Conservation (phyloP, 208 protist genomes). For the Wallacemonas sp. region DNA sequence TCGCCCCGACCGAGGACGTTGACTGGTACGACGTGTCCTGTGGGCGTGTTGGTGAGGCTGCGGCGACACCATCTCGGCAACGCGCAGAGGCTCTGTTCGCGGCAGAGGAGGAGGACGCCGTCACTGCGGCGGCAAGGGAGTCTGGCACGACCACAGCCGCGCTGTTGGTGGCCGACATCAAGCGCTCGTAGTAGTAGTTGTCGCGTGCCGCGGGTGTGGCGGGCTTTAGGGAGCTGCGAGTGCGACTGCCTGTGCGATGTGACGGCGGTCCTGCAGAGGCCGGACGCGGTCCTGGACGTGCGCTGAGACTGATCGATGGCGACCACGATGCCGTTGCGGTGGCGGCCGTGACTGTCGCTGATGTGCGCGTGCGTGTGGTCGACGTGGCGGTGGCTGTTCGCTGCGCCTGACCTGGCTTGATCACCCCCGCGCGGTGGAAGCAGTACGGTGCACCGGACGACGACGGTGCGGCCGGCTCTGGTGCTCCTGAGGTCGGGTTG, state of each 20-base stretch:
- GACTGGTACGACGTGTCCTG: neutral
- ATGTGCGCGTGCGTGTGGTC: neutral
- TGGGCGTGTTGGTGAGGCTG: neutral
- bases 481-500: neutral
- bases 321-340: neutral
- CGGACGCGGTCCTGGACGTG: too few species aligned
- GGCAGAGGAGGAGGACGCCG: neutral
- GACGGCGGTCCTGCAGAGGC: too few species aligned
- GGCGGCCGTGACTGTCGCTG: neutral
- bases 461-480: neutral
- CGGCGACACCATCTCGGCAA: too few species aligned
- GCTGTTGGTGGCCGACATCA: neutral
- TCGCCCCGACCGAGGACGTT: neutral
- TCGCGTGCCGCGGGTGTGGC: too few species aligned
- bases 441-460: neutral
- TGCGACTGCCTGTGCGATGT: too few species aligned
- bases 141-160: constrained; percentile 3
- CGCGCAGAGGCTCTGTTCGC: too few species aligned
- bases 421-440: constrained; percentile 7
- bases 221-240: too few species aligned
- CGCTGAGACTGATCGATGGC: too few species aligned
- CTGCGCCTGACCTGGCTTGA: neutral
- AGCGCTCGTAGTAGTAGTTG: neutral
- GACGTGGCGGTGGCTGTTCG: neutral
- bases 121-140: neutral